phyloP scores from a whole-genome alignment of 1,284 basidiomycete genomes.

The Heliocybe sulcata region DNA sequence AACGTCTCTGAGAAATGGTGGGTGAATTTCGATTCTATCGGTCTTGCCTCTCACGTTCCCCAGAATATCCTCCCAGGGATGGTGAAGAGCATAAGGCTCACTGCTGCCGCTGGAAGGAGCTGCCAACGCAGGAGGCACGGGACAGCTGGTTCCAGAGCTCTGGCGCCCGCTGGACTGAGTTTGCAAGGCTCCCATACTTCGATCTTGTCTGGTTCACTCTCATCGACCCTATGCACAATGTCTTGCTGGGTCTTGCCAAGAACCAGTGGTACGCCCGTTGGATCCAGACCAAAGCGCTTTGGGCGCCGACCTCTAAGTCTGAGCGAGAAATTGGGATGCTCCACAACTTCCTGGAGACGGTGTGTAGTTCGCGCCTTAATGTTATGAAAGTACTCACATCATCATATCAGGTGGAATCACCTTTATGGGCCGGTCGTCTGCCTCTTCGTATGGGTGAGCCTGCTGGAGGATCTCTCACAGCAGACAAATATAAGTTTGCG shows the following conservation, averaged over 20 bases:
- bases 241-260: conserved; percentile 10
- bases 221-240: conserved; percentile 27
- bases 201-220: conserved; percentile 19
- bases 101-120: conserved; percentile 9
- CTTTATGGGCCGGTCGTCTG: conserved; percentile 20
- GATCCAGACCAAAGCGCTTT: background rate
- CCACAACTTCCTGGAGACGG: conserved; percentile 15
- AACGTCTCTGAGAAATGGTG: conserved; percentile 11
- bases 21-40: conserved; percentile 1
- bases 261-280: too few relatives aligned
- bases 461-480: conserved; percentile 23
- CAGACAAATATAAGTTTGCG: conserved; percentile 23
- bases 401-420: conserved; percentile 21
- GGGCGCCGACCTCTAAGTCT: conserved; percentile 12
- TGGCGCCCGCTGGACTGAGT: conserved; percentile 21
- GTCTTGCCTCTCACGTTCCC: background rate
- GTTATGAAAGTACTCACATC: too few relatives aligned
- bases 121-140: conserved; percentile 8
- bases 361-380: too few relatives aligned
- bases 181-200: conserved; percentile 23
- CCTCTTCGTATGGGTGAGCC: conserved; percentile 22
- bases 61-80: conserved; percentile 12
- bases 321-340: conserved; percentile 18
- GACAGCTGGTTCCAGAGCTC: conserved; percentile 13
- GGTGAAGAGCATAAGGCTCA: conserved; percentile 10